These are phyloP conservation scores for Neofusicoccum ribis DNA, from an alignment of 2,329 filamentous ascomycete species.

Conservation along the genomic window DNA sequence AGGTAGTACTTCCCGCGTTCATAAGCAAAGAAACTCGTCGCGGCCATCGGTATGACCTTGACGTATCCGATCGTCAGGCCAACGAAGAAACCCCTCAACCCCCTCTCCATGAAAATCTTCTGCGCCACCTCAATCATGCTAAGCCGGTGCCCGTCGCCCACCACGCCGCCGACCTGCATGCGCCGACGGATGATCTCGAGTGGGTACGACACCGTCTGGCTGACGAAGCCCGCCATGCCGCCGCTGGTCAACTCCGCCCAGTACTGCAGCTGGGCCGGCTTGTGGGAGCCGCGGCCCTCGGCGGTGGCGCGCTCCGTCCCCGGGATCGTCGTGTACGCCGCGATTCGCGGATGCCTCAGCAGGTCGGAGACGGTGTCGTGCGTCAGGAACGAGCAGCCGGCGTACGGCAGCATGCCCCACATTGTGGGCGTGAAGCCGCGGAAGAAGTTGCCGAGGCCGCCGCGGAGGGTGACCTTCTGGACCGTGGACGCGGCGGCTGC, in stretches of 20 bases:
- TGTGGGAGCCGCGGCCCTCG: constrained; percentile 43
- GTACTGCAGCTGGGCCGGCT: constrained; percentile 72
- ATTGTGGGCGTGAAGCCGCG: constrained; percentile 88
- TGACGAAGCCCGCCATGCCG: constrained; percentile 82
- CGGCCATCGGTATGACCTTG: constrained; percentile 88
- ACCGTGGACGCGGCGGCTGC: constrained; percentile 46
- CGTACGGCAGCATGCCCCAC: constrained; percentile 94
- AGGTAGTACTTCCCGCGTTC: constrained; percentile 62
- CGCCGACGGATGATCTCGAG: constrained; percentile 87
- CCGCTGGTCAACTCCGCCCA: constrained; percentile 87
- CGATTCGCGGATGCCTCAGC: constrained; percentile 68
- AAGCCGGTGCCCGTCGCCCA: constrained; percentile 82
- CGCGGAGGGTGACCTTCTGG: constrained; percentile 58
- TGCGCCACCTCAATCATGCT: constrained; percentile 75
- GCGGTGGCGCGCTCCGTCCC: constrained; percentile 46
- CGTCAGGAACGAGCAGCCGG: constrained; percentile 90
- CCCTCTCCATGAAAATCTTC: constrained; percentile 74
- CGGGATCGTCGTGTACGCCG: constrained; percentile 73
- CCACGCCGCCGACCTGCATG: constrained; percentile 95
- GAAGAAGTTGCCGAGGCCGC: constrained; percentile 87
- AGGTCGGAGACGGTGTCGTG: constrained; percentile 89
- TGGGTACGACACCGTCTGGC: constrained; percentile 90
- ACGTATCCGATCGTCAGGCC: constrained; percentile 92
- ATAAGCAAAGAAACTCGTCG: constrained; percentile 69
- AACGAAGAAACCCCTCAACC: constrained; percentile 82